Conservation (phyloP, 495 filamentous ascomycete species). For the Aspergillus heteromorphus region DNA sequence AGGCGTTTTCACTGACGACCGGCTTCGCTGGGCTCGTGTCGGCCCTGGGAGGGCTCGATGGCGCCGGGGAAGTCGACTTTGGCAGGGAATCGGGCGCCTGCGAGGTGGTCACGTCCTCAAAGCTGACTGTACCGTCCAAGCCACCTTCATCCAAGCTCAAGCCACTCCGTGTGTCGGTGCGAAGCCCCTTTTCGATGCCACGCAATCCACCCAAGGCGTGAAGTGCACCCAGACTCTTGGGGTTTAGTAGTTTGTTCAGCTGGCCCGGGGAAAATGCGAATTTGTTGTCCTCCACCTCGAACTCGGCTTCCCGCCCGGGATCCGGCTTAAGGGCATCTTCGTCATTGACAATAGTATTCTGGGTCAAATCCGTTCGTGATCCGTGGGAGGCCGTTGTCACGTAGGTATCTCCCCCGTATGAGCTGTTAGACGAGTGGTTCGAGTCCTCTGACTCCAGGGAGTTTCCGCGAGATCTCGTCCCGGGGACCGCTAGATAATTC, state of each 20-base stretch:
- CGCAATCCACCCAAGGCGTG: slow-evolving; percentile 70
- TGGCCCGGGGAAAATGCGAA: slow-evolving; percentile 83
- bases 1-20: slow-evolving; percentile 30
- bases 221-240: slow-evolving; percentile 74
- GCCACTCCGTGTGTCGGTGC: slow-evolving; percentile 61
- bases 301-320: slow-evolving; percentile 65
- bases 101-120: slow-evolving; percentile 55
- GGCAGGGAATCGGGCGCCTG: slow-evolving; percentile 21
- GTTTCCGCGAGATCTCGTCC: slow-evolving; percentile 55
- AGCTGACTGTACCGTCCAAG: slow-evolving; percentile 59
- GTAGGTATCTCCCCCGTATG: slow-evolving; percentile 48
- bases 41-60: slow-evolving; percentile 24
- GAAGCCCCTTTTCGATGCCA: slow-evolving; percentile 72
- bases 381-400: slow-evolving; percentile 30
- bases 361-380: slow-evolving; percentile 33
- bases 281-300: slow-evolving; percentile 66
- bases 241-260: slow-evolving; percentile 71
- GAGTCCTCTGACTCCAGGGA: slow-evolving; percentile 59
- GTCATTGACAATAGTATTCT: slow-evolving; percentile 41
- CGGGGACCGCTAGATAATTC: slow-evolving; percentile 59
- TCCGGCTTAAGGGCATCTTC: slow-evolving; percentile 64
- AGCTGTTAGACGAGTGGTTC: slow-evolving; percentile 39
- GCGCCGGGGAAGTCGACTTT: slow-evolving; percentile 24
- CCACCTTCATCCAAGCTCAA: slow-evolving; percentile 68
- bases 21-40: slow-evolving; percentile 19